Evolutionary conservation across 768 basidiomycete genomes (phyloP).

Genomic region (Pholiota microspora): DNA sequence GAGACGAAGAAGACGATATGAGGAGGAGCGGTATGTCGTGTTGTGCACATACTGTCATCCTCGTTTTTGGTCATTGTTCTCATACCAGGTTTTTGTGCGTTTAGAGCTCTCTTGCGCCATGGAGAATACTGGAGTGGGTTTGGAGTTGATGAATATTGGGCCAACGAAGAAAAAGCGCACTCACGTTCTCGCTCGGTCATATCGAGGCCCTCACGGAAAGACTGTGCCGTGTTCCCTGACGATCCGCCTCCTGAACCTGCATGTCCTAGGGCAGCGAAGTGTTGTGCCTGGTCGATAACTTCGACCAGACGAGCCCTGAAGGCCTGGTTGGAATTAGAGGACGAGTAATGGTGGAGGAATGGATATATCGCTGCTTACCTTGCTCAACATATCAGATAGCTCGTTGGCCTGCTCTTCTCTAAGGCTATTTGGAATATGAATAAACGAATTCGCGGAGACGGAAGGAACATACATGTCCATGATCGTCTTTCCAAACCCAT

Average conservation of each 20-base stretch:
- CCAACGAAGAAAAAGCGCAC: slow-evolving; percentile 26
- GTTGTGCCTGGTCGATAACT: slow-evolving; percentile 83
- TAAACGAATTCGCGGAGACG: no score
- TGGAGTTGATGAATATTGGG: slow-evolving; percentile 4
- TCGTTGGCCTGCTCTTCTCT: slow-evolving; percentile 72
- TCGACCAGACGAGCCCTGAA: slow-evolving; percentile 77
- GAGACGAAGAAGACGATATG: slow-evolving; percentile 12
- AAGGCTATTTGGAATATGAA: slow-evolving; percentile 44
- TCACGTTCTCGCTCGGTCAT: slow-evolving; percentile 89
- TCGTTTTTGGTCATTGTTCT: slow-evolving; percentile 58
- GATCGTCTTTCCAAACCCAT: slow-evolving; percentile 85
- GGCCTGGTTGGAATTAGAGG: slow-evolving; percentile 42
- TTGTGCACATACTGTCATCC: slow-evolving; percentile 32
- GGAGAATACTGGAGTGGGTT: slow-evolving; percentile 63
- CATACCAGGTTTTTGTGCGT: slow-evolving; percentile 82
- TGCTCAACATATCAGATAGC: slow-evolving; percentile 69
- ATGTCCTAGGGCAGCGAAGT: slow-evolving; percentile 73
- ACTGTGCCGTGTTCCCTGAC: slow-evolving; percentile 58
- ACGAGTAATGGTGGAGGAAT: background rate
- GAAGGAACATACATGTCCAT: slow-evolving; percentile 66
- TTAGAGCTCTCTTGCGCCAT: slow-evolving; percentile 82
- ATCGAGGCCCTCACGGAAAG: slow-evolving; percentile 90
- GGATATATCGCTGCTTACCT: slow-evolving; percentile 33
- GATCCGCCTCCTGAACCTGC: slow-evolving; percentile 51
- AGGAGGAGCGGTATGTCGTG: background rate